phyloP scores from a whole-genome alignment of 768 basidiomycete species.

The Amanita exitialis region DNA sequence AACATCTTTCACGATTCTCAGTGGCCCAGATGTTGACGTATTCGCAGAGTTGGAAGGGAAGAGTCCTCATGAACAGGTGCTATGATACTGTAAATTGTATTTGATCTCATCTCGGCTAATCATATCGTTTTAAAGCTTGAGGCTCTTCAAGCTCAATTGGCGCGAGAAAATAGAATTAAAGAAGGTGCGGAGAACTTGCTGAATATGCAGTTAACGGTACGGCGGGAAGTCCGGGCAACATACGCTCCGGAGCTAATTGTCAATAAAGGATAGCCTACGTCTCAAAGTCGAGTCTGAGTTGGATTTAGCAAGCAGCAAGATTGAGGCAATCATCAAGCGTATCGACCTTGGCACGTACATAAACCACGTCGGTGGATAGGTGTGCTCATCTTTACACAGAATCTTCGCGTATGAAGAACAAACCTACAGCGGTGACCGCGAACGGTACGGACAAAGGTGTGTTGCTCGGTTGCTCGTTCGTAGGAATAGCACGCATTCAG shows the following conservation, averaged over 20 bases:
- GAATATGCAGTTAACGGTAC: conserved; percentile 49
- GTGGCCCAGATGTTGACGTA: conserved; percentile 7
- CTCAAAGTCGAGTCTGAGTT: conserved; percentile 70
- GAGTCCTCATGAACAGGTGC: conserved; percentile 34
- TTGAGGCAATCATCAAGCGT: conserved; percentile 49
- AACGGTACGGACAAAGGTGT: conserved; percentile 29
- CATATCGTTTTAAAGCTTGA: conserved; percentile 39
- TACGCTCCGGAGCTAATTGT: neutral
- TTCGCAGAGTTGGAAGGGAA: conserved; percentile 37
- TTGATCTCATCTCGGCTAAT: neutral
- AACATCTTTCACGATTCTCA: conserved; percentile 3
- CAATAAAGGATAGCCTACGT: conserved; percentile 49
- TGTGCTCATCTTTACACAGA: conserved; percentile 16
- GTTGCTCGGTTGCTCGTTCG: conserved; percentile 1
- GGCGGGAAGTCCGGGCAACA: conserved; percentile 12
- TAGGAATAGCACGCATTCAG: neutral
- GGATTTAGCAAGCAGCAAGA: conserved; percentile 64
- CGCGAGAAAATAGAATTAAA: conserved; percentile 73
- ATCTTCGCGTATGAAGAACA: conserved; percentile 16
- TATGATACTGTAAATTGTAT: conserved; percentile 1
- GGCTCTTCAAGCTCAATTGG: conserved; percentile 54
- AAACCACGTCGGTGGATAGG: conserved; percentile 1
- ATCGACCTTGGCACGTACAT: conserved; percentile 44
- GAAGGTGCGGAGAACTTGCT: conserved; percentile 90
- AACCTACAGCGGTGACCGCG: conserved; percentile 8